phyloP scores from a whole-genome alignment of 129 eudicot species.

The Deinandra increscens region DNA sequence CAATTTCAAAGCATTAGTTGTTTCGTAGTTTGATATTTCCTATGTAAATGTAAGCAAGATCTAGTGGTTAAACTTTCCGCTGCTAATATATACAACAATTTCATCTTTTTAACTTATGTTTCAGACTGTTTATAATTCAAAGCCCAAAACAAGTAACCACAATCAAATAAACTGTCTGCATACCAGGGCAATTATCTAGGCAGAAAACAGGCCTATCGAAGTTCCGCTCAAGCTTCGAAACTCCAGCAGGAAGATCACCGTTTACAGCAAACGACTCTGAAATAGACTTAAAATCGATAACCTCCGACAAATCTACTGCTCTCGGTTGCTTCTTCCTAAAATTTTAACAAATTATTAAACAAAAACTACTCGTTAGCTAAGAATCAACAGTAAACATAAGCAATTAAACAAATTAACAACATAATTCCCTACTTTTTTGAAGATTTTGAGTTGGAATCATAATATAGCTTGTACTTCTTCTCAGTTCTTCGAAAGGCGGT shows the following conservation, averaged over 20 bases:
- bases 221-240: conserved; percentile 35
- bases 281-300: conserved; percentile 76
- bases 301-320: conserved; percentile 81
- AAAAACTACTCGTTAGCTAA: background rate
- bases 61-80: too few relatives aligned
- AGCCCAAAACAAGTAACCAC: background rate
- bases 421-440: conserved; percentile 48
- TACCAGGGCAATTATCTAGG: conserved; percentile 77
- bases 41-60: too few relatives aligned
- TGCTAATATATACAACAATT: background rate
- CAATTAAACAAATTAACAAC: background rate
- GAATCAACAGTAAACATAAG: background rate
- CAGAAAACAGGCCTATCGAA: conserved; percentile 55
- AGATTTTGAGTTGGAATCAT: conserved; percentile 49
- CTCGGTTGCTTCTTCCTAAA: conserved; percentile 65
- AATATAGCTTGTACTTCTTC: conserved; percentile 79
- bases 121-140: background rate
- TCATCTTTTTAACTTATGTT: background rate
- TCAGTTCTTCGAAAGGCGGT: conserved; percentile 90
- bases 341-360: background rate
- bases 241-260: conserved; percentile 50
- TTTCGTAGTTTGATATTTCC: too few relatives aligned
- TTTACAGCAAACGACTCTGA: conserved; percentile 41
- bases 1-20: too few relatives aligned
- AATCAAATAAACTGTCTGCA: background rate